phyloP scores from a whole-genome alignment of 2,329 filamentous ascomycete genomes.

The Aspergillus vadensis region DNA sequence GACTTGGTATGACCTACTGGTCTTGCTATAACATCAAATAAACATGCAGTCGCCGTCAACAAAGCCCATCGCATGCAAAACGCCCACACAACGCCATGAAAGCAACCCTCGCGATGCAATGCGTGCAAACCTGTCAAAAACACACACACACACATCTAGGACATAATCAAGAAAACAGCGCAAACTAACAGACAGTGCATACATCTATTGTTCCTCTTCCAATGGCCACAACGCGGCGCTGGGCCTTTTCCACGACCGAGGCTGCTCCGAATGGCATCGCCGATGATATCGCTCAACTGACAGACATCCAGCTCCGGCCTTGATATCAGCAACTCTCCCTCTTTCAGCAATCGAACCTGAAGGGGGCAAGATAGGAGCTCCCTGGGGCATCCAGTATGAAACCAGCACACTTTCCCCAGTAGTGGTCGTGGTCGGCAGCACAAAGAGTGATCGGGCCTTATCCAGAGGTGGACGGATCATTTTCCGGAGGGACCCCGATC shows the following conservation, averaged over 20 bases:
- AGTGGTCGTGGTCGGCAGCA: constrained; percentile 29
- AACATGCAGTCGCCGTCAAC: neutral
- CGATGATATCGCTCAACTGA: constrained; percentile 33
- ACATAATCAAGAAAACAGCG: neutral
- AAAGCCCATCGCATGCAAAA: neutral
- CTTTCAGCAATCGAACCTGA: constrained; percentile 4
- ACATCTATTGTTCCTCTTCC: constrained; percentile 29
- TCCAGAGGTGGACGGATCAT: constrained; percentile 35
- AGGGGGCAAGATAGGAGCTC: neutral
- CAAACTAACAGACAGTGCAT: neutral
- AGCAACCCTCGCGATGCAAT: neutral
- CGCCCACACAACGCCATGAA: neutral
- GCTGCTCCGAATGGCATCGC: constrained; percentile 42
- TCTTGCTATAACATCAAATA: neutral
- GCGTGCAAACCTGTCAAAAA: neutral
- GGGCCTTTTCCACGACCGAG: constrained; percentile 40
- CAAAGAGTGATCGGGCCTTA: constrained; percentile 35
- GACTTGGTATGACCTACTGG: neutral
- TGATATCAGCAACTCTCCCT: neutral
- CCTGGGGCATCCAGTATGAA: constrained; percentile 25
- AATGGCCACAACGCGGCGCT: constrained; percentile 41
- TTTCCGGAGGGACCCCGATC: constrained; percentile 26
- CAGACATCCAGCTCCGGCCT: neutral
- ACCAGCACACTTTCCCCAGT: constrained; percentile 21
- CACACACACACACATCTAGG: neutral